Evolutionary conservation across 2,329 filamentous ascomycete species (phyloP).

Genomic region (Calonectria hongkongensis): DNA sequence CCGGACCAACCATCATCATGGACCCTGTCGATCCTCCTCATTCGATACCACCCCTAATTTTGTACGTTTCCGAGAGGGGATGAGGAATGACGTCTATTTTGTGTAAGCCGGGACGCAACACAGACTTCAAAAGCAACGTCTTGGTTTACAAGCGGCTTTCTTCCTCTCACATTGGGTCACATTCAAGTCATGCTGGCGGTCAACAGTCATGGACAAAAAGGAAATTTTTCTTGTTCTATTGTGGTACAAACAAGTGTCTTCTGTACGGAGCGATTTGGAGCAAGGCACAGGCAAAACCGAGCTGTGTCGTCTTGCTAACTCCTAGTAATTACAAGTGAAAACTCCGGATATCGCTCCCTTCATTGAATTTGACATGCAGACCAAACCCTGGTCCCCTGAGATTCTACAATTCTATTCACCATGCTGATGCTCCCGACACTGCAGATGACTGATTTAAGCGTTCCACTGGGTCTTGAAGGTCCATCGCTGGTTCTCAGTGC

Average conservation of each 20-base stretch:
- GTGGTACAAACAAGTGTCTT: slow-evolving; percentile 3
- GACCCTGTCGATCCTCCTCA: slow-evolving; percentile 41
- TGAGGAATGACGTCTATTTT: slow-evolving; percentile 12
- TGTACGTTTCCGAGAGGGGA: background rate
- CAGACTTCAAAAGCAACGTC: background rate
- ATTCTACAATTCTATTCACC: slow-evolving; percentile 37
- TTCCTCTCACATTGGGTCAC: background rate
- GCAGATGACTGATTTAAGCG: slow-evolving; percentile 50
- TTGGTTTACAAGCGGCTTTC: background rate
- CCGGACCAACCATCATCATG: slow-evolving; percentile 35
- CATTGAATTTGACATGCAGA: slow-evolving; percentile 45
- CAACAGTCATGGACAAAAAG: background rate
- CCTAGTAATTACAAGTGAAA: slow-evolving; percentile 52
- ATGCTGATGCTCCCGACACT: background rate
- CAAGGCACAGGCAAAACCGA: slow-evolving; percentile 31
- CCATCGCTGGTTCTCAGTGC: slow-evolving; percentile 73
- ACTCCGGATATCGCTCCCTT: slow-evolving; percentile 55
- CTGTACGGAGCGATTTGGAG: background rate
- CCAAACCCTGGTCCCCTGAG: slow-evolving; percentile 45
- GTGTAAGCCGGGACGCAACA: background rate
- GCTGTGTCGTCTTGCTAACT: slow-evolving; percentile 39
- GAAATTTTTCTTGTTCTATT: slow-evolving; percentile 12
- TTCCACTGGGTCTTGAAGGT: slow-evolving; percentile 76
- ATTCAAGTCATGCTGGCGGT: background rate
- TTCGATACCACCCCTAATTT: slow-evolving; percentile 24